Conservation (phyloP, 768 basidiomycete species). For the Hygrophoropsis aurantiaca region DNA sequence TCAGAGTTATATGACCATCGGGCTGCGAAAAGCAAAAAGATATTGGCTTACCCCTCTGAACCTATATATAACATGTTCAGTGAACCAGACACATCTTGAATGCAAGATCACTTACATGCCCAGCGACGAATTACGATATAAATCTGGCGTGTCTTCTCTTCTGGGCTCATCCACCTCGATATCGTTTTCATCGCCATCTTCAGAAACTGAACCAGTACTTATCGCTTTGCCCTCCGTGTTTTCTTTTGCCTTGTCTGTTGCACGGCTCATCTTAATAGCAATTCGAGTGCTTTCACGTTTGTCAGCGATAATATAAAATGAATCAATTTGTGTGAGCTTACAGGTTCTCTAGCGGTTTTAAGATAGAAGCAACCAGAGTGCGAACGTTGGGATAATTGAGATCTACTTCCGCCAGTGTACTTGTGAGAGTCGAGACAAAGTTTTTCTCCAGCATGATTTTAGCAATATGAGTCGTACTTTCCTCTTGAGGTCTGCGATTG, state of each 20-base stretch:
- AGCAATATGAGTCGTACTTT: constrained; percentile 87
- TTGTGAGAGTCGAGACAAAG: constrained; percentile 86
- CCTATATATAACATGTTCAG: constrained; percentile 27
- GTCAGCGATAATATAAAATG: constrained; percentile 3
- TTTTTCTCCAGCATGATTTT: constrained; percentile 99
- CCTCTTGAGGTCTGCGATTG: constrained; percentile 54
- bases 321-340: constrained; percentile 43
- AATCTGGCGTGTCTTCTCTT: constrained; percentile 84
- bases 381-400: constrained; percentile 93
- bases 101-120: constrained; percentile 68
- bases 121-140: constrained; percentile 94
- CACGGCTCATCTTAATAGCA: constrained; percentile 96
- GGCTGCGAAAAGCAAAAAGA: constrained; percentile 7
- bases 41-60: constrained; percentile 73
- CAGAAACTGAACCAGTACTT: constrained; percentile 37
- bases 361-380: constrained; percentile 78
- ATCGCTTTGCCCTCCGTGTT: constrained; percentile 44
- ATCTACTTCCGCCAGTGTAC: constrained; percentile 87
- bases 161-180: constrained; percentile 54
- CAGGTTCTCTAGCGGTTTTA: constrained; percentile 89
- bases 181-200: constrained; percentile 58
- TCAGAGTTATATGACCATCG: constrained; percentile 16
- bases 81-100: neutral
- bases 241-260: constrained; percentile 66
- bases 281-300: constrained; percentile 71